A percentile compares a stretch with the other conserved stretches of the same genome.
These are phyloP conservation scores for Fraxinus velutina DNA, from an alignment of 305 asterid genomes.

Conservation along the genomic window DNA sequence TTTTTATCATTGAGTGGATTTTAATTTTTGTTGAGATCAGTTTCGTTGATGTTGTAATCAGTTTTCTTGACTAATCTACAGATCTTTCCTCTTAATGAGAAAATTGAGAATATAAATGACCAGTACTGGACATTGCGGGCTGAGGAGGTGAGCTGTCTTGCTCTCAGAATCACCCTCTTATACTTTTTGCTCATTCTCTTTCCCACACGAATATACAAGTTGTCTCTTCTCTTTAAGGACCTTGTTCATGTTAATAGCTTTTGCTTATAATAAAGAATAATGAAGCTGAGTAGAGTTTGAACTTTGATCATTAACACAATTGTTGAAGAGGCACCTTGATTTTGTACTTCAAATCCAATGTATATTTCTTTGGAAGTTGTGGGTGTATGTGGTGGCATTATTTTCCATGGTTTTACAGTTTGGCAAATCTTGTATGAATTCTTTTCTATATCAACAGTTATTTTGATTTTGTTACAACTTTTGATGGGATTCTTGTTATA, in stretches of 20 bases:
- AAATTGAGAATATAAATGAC: constrained; percentile 72
- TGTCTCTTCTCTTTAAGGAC: not conserved
- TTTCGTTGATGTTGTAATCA: constrained; percentile 10
- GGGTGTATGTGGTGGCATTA: not conserved
- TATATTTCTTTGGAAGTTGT: not conserved
- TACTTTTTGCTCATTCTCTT: constrained; percentile 11
- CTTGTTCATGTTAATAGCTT: not conserved
- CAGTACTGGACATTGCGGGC: constrained; percentile 76
- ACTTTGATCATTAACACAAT: not conserved
- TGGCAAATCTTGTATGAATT: not conserved
- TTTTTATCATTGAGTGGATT: not conserved
- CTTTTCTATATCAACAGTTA: not conserved
- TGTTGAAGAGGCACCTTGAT: not conserved
- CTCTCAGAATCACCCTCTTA: not conserved
- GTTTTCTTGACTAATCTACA: constrained; percentile 30
- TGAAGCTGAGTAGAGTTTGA: not conserved
- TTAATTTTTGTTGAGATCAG: not conserved
- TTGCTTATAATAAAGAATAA: not conserved
- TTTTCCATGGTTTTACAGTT: not conserved
- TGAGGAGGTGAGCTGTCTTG: constrained; percentile 53
- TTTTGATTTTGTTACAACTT: not conserved
- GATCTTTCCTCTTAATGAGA: constrained; percentile 58
- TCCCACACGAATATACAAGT: not conserved
- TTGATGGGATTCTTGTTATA: constrained; percentile 5
- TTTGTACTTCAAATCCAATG: not conserved